phyloP scores from a whole-genome alignment of 352 stramenopile genomes.

The Pythium sukuiense region DNA sequence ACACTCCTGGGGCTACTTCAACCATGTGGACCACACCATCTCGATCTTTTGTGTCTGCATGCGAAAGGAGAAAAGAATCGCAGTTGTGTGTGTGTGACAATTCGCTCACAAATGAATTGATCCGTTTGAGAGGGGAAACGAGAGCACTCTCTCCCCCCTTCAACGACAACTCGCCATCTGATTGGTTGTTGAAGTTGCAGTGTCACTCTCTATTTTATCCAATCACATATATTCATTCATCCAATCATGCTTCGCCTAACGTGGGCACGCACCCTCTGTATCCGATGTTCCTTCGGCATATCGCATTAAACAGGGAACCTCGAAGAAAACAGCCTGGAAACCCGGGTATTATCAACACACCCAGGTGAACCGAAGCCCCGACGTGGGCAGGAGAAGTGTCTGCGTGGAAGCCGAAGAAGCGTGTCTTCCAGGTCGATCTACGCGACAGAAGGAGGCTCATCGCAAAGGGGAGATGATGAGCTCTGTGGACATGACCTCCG shows the following conservation, averaged over 20 bases:
- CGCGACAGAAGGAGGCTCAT: neutral
- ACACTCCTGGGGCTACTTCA: conserved; percentile 26
- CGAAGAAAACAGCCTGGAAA: conserved; percentile 25
- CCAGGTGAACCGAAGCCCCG: neutral
- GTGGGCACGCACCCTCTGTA: neutral
- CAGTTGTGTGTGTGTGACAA: conserved; percentile 1
- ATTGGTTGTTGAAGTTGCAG: conserved; percentile 26
- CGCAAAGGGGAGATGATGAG: conserved; percentile 27
- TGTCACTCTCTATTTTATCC: conserved; percentile 22
- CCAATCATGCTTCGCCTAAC: neutral
- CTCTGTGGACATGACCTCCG: conserved; percentile 29
- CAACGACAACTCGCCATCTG: conserved; percentile 8
- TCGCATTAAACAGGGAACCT: conserved; percentile 10
- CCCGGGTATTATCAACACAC: conserved; percentile 14
- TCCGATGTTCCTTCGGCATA: conserved; percentile 20
- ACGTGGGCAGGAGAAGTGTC: neutral
- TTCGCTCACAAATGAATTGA: conserved; percentile 6
- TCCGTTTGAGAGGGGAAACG: neutral
- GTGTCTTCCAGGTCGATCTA: neutral
- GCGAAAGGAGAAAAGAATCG: conserved; percentile 22
- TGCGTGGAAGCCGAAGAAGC: conserved; percentile 2
- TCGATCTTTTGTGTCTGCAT: conserved; percentile 22
- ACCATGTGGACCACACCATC: conserved; percentile 33
- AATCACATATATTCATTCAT: conserved; percentile 3
- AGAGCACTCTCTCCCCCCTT: neutral